Percentiles rank a stretch among this genome's conserved stretches.
phyloP scores from a whole-genome alignment of 306 rosid genomes.

The Trichosanthes cucumerina region DNA sequence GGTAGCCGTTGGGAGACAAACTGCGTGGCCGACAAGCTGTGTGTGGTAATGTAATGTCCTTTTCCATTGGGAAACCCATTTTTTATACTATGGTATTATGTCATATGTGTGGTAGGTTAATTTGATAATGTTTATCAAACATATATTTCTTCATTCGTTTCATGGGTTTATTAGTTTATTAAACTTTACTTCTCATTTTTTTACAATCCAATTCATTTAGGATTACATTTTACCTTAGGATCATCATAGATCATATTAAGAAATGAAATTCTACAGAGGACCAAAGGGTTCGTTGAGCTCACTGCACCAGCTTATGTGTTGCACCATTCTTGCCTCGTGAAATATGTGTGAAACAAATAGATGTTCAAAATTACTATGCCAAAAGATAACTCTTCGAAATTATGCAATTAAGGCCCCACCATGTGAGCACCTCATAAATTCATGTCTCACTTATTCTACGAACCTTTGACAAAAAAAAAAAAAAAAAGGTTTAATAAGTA shows the following conservation, averaged over 20 bases:
- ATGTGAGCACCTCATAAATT: background rate
- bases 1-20: constrained; percentile 7
- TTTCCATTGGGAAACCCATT: constrained; percentile 2
- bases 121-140: background rate
- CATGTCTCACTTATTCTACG: background rate
- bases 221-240: too few species aligned
- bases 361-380: background rate
- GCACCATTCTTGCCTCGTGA: too few species aligned
- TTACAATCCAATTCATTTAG: too few species aligned
- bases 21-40: constrained; percentile 7
- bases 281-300: too few species aligned
- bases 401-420: background rate
- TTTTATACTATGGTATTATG: background rate
- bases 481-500: background rate
- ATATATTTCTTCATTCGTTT: background rate
- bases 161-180: background rate
- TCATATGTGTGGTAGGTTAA: too few species aligned
- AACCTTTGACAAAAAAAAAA: background rate
- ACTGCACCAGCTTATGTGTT: too few species aligned
- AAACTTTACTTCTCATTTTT: too few species aligned
- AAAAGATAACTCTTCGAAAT: background rate
- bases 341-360: too few species aligned
- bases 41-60: background rate
- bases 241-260: too few species aligned
- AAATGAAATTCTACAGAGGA: too few species aligned